Conservation (phyloP, 2,329 filamentous ascomycete genomes). For the Phyllosticta ampelicida region DNA sequence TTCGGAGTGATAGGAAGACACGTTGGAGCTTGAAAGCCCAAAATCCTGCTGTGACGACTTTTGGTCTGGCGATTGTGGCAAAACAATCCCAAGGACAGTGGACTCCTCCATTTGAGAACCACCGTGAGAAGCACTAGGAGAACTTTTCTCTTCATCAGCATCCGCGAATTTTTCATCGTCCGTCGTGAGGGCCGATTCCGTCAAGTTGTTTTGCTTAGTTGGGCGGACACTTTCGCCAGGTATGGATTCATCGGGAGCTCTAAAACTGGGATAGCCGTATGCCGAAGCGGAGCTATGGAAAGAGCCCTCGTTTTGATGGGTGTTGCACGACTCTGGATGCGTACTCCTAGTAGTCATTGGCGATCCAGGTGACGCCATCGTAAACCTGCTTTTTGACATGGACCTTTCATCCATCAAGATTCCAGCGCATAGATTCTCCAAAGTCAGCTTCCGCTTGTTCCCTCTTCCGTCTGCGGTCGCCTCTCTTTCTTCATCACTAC, state of each 20-base stretch:
- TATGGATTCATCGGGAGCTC: background rate
- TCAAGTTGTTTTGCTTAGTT: conserved; percentile 10
- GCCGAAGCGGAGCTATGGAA: background rate
- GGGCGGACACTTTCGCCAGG: background rate
- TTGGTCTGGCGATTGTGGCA: background rate
- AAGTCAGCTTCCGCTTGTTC: conserved; percentile 51
- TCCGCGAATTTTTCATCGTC: conserved; percentile 34
- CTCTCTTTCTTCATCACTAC: conserved; percentile 13
- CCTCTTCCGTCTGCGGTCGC: conserved; percentile 38
- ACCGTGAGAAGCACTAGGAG: background rate
- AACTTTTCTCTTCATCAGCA: conserved; percentile 25
- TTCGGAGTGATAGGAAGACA: background rate
- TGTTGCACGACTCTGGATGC: background rate
- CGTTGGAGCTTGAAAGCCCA: background rate
- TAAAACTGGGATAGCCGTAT: background rate
- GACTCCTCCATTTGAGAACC: background rate
- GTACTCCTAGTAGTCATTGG: background rate
- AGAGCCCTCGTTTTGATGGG: background rate
- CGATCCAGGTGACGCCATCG: background rate
- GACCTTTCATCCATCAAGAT: conserved; percentile 23
- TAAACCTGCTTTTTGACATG: conserved; percentile 7
- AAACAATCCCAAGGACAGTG: background rate
- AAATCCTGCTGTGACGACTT: background rate
- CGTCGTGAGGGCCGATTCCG: conserved; percentile 21
- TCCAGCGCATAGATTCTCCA: conserved; percentile 54